A percentile compares a stretch with the other conserved stretches of the same genome.
phyloP scores from a whole-genome alignment of 768 basidiomycete genomes.

The Boletus vinaceobasis region DNA sequence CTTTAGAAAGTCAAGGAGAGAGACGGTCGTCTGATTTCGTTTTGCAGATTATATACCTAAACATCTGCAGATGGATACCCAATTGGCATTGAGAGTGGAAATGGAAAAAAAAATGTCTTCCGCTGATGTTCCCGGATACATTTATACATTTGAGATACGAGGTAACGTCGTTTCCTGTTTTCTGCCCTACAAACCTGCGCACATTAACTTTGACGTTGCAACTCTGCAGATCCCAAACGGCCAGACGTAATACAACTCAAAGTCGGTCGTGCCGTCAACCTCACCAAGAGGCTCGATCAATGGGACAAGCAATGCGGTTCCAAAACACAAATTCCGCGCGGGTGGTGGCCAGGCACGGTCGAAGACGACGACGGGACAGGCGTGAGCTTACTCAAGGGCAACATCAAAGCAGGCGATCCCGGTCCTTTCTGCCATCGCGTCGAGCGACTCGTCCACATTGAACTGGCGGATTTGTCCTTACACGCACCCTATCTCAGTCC shows the following conservation, averaged over 20 bases:
- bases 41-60: conserved; percentile 63
- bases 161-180: conserved; percentile 37
- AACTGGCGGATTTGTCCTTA: conserved; percentile 65
- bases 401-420: conserved; percentile 57
- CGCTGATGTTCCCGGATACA: conserved; percentile 69
- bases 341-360: conserved; percentile 65
- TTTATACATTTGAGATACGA: conserved; percentile 79
- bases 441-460: conserved; percentile 77
- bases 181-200: background rate
- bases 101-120: conserved; percentile 53
- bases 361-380: conserved; percentile 36
- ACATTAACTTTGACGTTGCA: conserved; percentile 6
- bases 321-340: conserved; percentile 68
- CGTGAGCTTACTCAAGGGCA: conserved; percentile 59
- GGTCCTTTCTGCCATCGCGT: conserved; percentile 70
- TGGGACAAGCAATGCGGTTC: conserved; percentile 83
- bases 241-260: conserved; percentile 59
- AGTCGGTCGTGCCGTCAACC: conserved; percentile 74
- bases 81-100: conserved; percentile 49
- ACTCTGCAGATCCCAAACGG: conserved; percentile 28
- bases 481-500: conserved; percentile 59
- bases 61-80: conserved; percentile 61
- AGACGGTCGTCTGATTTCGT: conserved; percentile 6
- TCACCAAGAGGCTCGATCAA: conserved; percentile 68
- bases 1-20: background rate